These are phyloP conservation scores for Circinella minor DNA, from an alignment of 371 early-diverging fungal species.

Conservation along the genomic window DNA sequence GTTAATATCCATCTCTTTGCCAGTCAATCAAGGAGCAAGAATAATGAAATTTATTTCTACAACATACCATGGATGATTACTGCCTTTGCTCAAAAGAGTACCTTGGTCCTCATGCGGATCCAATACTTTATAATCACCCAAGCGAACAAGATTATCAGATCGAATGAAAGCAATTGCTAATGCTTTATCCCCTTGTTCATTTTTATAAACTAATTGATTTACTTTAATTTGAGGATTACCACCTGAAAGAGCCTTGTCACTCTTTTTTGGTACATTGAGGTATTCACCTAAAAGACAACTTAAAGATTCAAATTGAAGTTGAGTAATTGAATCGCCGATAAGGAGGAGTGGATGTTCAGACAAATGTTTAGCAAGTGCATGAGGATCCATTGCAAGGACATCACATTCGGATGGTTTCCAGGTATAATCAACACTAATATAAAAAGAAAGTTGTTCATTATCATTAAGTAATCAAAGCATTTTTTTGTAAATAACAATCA, in stretches of 20 bases:
- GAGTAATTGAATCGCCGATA: conserved; percentile 49
- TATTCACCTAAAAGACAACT: conserved; percentile 36
- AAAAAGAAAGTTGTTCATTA: not conserved
- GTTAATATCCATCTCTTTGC: too few relatives aligned
- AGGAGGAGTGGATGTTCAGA: conserved; percentile 36
- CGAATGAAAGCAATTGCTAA: conserved; percentile 33
- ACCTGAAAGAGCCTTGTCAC: conserved; percentile 26
- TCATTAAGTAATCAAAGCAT: too few relatives aligned
- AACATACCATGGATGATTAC: conserved; percentile 39
- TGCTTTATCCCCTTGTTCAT: not conserved
- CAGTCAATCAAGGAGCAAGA: too few relatives aligned
- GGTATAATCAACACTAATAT: conserved; percentile 32
- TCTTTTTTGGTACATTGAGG: conserved; percentile 11
- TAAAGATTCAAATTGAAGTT: conserved; percentile 43
- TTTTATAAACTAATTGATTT: conserved; percentile 28
- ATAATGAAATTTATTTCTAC: too few relatives aligned
- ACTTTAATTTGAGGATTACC: conserved; percentile 37
- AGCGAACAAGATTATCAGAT: conserved; percentile 40
- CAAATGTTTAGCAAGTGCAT: conserved; percentile 34
- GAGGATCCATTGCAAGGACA: conserved; percentile 26
- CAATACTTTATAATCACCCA: conserved; percentile 40
- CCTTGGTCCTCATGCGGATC: conserved; percentile 42
- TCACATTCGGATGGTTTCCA: conserved; percentile 40
- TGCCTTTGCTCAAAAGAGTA: conserved; percentile 35
- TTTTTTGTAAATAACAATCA: too few relatives aligned